Evolutionary conservation across 1,139 yeast genomes (phyloP).

Genomic region (Pichia sp.): DNA sequence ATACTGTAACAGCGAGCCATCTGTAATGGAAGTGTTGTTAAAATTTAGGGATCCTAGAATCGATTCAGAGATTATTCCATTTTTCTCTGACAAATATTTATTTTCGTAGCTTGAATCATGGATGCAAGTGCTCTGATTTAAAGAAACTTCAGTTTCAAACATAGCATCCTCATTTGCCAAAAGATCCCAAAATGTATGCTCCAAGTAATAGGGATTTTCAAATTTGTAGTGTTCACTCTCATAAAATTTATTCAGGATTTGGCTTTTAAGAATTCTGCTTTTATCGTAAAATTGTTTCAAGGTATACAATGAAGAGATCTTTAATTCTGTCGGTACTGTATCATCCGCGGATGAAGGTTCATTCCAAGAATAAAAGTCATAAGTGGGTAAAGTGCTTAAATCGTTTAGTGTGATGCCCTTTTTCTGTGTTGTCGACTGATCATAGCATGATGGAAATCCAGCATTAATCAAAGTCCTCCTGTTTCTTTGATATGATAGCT

Average conservation of each 20-base stretch:
- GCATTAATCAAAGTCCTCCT: constrained; percentile 37
- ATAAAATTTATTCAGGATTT: constrained; percentile 9
- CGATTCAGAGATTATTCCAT: constrained; percentile 6
- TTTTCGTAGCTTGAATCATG: constrained; percentile 40
- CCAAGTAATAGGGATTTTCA: constrained; percentile 28
- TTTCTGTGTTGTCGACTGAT: constrained; percentile 27
- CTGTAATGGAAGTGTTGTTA: constrained; percentile 51
- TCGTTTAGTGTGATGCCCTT: constrained; percentile 27
- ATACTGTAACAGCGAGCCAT: constrained; percentile 38
- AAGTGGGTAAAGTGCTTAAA: constrained; percentile 22
- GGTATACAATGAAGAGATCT: constrained; percentile 37
- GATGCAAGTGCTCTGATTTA: constrained; percentile 34
- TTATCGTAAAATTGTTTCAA: constrained; percentile 47
- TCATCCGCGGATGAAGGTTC: constrained; percentile 28
- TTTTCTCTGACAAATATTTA: constrained; percentile 7
- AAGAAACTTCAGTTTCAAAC: constrained; percentile 43
- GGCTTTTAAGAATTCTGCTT: constrained; percentile 25
- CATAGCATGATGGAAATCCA: constrained; percentile 41
- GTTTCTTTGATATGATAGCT: constrained; percentile 36
- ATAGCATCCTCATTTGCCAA: constrained; percentile 30
- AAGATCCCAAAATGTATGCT: constrained; percentile 37
- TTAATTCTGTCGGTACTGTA: constrained; percentile 29
- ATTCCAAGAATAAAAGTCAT: constrained; percentile 33
- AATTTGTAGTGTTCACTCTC: constrained; percentile 3
- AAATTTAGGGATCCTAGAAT: constrained; percentile 58